Evolutionary conservation across 2,329 filamentous ascomycete species (phyloP).

Genomic region (Calonectria ilicicola): DNA sequence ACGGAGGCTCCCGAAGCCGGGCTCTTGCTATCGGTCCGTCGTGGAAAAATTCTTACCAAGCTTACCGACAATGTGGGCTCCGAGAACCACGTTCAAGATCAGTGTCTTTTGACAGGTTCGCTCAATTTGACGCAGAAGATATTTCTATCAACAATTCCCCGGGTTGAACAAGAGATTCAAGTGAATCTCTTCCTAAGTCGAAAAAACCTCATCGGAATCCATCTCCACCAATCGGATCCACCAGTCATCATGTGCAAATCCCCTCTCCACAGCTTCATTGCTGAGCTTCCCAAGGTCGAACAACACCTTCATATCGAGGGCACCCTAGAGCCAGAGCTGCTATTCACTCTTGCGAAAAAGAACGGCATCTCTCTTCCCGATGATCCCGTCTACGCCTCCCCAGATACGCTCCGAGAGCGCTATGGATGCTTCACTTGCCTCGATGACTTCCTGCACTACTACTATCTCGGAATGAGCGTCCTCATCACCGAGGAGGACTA

Average conservation of each 20-base stretch:
- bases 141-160: slow-evolving; percentile 1
- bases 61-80: neutral
- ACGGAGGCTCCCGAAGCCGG: slow-evolving; percentile 22
- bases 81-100: neutral
- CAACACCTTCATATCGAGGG: slow-evolving; percentile 87
- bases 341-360: slow-evolving; percentile 75
- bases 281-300: slow-evolving; percentile 81
- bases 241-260: slow-evolving; percentile 63
- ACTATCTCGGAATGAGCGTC: slow-evolving; percentile 81
- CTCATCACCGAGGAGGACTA: slow-evolving; percentile 76
- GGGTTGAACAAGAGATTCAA: neutral
- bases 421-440: slow-evolving; percentile 78
- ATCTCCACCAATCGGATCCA: neutral
- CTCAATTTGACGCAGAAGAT: neutral
- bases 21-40: slow-evolving; percentile 20
- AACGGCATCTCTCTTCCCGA: slow-evolving; percentile 74
- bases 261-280: slow-evolving; percentile 66
- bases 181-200: neutral
- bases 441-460: slow-evolving; percentile 83
- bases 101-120: neutral
- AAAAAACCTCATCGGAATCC: neutral
- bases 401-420: slow-evolving; percentile 68
- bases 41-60: slow-evolving; percentile 3
- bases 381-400: slow-evolving; percentile 73
- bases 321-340: slow-evolving; percentile 75